Conservation (phyloP, 129 eudicot species). For the Helichrysum umbraculigerum region DNA sequence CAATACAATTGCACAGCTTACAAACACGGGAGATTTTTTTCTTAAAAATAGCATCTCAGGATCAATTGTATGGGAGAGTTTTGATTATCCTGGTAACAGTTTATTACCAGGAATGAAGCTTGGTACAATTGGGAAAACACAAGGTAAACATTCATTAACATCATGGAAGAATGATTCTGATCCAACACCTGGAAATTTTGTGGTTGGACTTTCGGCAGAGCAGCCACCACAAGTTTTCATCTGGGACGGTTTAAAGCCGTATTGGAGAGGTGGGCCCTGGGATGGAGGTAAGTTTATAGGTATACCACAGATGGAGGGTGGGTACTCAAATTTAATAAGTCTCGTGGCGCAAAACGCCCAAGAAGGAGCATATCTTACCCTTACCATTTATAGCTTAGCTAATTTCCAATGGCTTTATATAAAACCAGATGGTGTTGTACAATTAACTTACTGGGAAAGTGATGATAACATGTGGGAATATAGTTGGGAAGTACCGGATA, state of each 20-base stretch:
- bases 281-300: slow-evolving; percentile 33
- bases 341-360: slow-evolving; percentile 7
- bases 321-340: slow-evolving; percentile 8
- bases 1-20: slow-evolving; percentile 25
- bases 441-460: not conserved
- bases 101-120: slow-evolving; percentile 36
- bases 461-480: slow-evolving; percentile 1
- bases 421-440: slow-evolving; percentile 2
- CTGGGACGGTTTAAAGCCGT: slow-evolving; percentile 11
- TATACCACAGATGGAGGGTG: slow-evolving; percentile 16
- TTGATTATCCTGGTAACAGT: slow-evolving; percentile 22
- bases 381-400: not conserved
- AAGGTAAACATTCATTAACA: slow-evolving; percentile 16
- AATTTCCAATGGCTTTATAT: not conserved
- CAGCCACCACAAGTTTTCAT: slow-evolving; percentile 30
- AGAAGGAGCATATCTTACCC: slow-evolving; percentile 11
- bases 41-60: slow-evolving; percentile 23
- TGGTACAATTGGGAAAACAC: not conserved
- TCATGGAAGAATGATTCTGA: slow-evolving; percentile 34
- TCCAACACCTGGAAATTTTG: slow-evolving; percentile 33
- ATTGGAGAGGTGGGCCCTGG: slow-evolving; percentile 41
- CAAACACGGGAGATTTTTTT: slow-evolving; percentile 22
- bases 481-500: slow-evolving; percentile 18
- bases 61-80: slow-evolving; percentile 26
- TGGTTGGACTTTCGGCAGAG: slow-evolving; percentile 21